Base-by-base conservation (phyloP, 805 yeast genomes). In the Candida easanensis region DNA sequence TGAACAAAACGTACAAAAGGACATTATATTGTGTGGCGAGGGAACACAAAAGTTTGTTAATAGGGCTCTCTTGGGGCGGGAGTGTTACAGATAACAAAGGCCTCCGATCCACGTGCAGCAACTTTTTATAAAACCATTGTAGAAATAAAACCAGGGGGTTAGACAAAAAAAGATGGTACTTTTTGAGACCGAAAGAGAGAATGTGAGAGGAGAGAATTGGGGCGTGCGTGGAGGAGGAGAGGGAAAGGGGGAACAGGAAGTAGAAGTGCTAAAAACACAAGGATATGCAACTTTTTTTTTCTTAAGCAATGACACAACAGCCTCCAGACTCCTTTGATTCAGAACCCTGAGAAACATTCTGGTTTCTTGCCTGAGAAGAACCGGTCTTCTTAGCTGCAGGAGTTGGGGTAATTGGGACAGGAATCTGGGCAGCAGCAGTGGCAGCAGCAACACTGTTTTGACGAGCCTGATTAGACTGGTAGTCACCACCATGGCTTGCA, bases 271-370 rank as follows among this genome's bases (percentile, higher is more conserved):
- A 30, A 30, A 23, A 32, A 6, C 17, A 19, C 6, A 13, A 18
- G 15, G 23, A 18, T 6, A 13, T 8, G 23, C 9, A 23, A 11
- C 26, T 23, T 23, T 10, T 16, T 17, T 5, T 33, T 21, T 18
- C 11, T 47, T 28, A 52, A 23, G 44, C 48, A 42, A 65, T 62
- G 16, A 59, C 46, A 57, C 70, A 66, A 52, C 71, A 67, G 14
- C 70, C 70, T 43, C 68, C 65, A 14, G 62, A 49, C 34, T 45
- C 45, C 41, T 54, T 48, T 5, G 48, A 25, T 18, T 38, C 22
- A 13, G 42, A 25, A 10, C 42, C 25, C 23, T 38, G 38, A 9
- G 46, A 22, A n/a, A 30, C 37, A n/a, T 39, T 39, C 45, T 44
- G 41, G 39, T 37, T 27, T 45, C 44, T 42, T 15, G 42, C 43